Base-by-base conservation (phyloP, 1,284 basidiomycete genomes). In the Cryptococcus sp. region DNA sequence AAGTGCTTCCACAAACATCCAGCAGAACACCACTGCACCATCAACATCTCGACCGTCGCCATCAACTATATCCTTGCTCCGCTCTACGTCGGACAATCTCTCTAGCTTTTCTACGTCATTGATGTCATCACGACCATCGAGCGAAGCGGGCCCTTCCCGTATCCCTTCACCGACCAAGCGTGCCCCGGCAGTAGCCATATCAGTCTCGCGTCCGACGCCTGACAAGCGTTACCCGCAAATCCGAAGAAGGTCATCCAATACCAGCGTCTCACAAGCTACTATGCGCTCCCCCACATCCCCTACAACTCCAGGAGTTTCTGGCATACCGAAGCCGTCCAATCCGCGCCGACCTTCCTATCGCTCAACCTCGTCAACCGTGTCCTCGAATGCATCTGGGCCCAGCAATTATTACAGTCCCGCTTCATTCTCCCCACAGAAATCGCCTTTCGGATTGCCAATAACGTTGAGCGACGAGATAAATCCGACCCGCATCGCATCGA, bases 181-280 rank as follows among this genome's bases (percentile, higher is more conserved):
- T 10, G 15, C 46, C 30, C 40, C 58, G 5, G 15, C 46, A 23
- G 54, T 51, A 8, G 25, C 57, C n/a, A 45, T 61, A 5, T 52
- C 61, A 5, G 52, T 61, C 23, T 60, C 60, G 11, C 57, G 54
- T 20, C 48, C 60, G 8, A 61, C 54, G 45, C 63, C 60, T 15
- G 52, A 50, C 23, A 52, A 43, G n/a, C 47, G 27, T n/a, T 45
- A 43, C 30, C 30, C 54, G 35, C 53, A 52, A 8, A 48, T 60
- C 4, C 57, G 55, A 7, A 54, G 49, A 19, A 55, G 54, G 54
- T 51, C 57, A 7, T 54, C 55, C 11, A 50, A 55, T 40, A 17
- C 35, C 20, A 54, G 58, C 23, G 38, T 52, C 38, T 22, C 23
- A 39, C 17, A 25, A 5, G 50, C 47, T 22, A 11, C 35, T 52